Evolutionary conservation across 2,329 filamentous ascomycete genomes (phyloP).

Genomic region (Penicillium sumatraense): DNA sequence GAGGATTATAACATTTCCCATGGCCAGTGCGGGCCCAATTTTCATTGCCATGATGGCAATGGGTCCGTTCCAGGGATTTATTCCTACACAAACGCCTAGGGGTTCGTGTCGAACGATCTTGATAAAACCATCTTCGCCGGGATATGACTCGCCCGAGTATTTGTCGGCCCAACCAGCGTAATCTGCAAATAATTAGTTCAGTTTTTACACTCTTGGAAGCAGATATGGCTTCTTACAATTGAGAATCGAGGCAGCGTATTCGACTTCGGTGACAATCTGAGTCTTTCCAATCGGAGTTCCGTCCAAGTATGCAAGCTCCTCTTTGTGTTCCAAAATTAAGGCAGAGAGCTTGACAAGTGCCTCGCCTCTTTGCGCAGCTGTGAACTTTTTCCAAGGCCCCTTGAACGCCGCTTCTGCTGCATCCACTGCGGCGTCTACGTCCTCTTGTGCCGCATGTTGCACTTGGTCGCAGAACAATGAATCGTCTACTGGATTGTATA

Average conservation of each 20-base stretch:
- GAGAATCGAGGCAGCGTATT: not conserved
- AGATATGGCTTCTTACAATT: not conserved
- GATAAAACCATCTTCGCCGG: slow-evolving; percentile 1
- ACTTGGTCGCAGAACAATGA: slow-evolving; percentile 5
- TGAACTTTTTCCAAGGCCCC: slow-evolving; percentile 39
- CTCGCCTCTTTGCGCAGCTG: slow-evolving; percentile 33
- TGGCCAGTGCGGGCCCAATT: not conserved
- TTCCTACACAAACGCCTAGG: slow-evolving; percentile 58
- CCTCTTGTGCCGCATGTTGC: slow-evolving; percentile 45
- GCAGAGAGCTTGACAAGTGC: not conserved
- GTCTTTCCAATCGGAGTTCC: not conserved
- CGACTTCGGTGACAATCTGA: not conserved
- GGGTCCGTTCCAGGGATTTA: slow-evolving; percentile 3
- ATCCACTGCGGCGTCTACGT: slow-evolving; percentile 55
- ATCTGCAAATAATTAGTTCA: not conserved
- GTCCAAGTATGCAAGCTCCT: not conserved
- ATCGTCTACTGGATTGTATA: slow-evolving; percentile 3
- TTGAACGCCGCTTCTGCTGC: slow-evolving; percentile 54
- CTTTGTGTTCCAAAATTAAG: slow-evolving; percentile 6
- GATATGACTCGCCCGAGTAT: slow-evolving; percentile 1
- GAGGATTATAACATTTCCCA: not conserved
- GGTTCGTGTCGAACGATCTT: slow-evolving; percentile 65
- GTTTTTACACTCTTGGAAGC: not conserved
- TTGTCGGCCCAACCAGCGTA: slow-evolving; percentile 17
- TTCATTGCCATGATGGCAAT: not conserved